These are phyloP conservation scores for Lycium barbarum DNA, from an alignment of 257 asterid species.

Conservation along the genomic window DNA sequence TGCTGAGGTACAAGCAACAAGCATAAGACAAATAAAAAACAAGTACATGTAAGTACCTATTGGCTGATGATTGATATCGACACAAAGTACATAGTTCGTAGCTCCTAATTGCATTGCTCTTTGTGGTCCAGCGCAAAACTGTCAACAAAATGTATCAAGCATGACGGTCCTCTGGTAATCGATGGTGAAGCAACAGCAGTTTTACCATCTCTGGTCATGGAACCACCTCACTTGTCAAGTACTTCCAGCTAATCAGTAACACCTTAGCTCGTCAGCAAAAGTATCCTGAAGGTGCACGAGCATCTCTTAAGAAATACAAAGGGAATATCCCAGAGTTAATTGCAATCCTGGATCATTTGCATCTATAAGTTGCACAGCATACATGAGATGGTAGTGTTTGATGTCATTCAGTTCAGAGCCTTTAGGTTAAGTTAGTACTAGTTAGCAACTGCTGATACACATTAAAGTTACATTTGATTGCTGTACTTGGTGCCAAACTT, in stretches of 20 bases:
- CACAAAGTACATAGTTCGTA: background rate
- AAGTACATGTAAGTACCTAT: slow-evolving; percentile 55
- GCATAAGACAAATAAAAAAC: slow-evolving; percentile 51
- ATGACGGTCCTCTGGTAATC: slow-evolving; percentile 48
- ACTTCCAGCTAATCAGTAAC: background rate
- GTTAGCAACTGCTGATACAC: background rate
- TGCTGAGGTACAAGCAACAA: slow-evolving; percentile 63
- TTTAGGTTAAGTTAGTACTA: background rate
- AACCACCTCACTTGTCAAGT: slow-evolving; percentile 27
- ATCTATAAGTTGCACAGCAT: background rate
- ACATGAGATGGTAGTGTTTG: background rate
- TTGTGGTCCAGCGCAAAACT: slow-evolving; percentile 59
- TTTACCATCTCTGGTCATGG: slow-evolving; percentile 53
- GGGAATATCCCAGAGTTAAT: background rate
- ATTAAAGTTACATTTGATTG: slow-evolving; percentile 5
- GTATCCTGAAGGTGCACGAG: background rate
- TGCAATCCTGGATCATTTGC: background rate
- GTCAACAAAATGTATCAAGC: slow-evolving; percentile 62
- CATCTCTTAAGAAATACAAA: background rate
- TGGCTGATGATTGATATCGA: background rate
- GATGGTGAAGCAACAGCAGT: slow-evolving; percentile 74
- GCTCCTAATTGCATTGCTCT: background rate
- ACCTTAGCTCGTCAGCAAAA: background rate
- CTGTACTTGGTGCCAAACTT: background rate
- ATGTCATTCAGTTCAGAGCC: background rate